Evolutionary conservation across 1,284 basidiomycete species (phyloP).

Genomic region (Malassezia japonica): DNA sequence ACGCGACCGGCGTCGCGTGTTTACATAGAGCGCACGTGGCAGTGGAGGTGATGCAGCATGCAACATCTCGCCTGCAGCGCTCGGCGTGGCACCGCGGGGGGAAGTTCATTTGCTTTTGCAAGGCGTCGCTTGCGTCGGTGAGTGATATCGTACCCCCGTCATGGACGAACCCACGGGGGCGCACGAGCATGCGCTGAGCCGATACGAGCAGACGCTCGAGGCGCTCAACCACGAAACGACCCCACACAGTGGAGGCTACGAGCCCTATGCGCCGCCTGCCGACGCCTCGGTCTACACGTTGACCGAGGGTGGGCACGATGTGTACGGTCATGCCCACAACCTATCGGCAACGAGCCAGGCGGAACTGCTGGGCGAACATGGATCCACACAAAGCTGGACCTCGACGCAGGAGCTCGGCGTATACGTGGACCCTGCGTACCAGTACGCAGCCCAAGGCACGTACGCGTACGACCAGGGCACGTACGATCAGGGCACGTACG

Average conservation of each 20-base stretch:
- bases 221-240: not conserved
- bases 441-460: too few species aligned
- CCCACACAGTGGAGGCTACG: not conserved
- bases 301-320: not conserved
- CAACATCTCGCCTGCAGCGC: not conserved
- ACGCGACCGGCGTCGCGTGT: constrained; percentile 3
- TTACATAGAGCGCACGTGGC: not conserved
- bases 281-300: not conserved
- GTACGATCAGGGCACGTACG: too few species aligned
- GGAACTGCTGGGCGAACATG: not conserved
- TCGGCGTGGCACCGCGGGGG: too few species aligned
- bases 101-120: not conserved
- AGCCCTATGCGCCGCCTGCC: not conserved
- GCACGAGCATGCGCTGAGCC: not conserved
- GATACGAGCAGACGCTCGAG: constrained; percentile 4
- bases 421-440: not conserved
- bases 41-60: not conserved
- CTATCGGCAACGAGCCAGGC: constrained; percentile 1
- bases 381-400: not conserved
- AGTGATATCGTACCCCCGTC: not conserved
- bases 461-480: too few species aligned
- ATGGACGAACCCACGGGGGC: not conserved
- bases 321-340: not conserved
- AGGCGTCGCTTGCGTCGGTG: too few species aligned
- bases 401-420: not conserved